Evolutionary conservation across 805 yeast species (phyloP).

Genomic region (Sugiyamaella marilandica): DNA sequence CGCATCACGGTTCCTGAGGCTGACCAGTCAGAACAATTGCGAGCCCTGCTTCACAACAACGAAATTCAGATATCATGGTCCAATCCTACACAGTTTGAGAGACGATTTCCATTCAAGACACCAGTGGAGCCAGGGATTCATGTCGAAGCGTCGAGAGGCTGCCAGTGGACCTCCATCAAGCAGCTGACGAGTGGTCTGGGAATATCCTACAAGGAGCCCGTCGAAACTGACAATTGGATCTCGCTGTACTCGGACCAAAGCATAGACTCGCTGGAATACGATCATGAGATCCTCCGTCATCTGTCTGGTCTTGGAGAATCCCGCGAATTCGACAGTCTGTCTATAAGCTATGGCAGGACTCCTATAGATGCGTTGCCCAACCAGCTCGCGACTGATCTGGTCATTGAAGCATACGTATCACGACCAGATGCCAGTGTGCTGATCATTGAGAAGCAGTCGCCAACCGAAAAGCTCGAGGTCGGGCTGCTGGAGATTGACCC

Average conservation of each 20-base stretch:
- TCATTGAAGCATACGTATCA: conserved; percentile 23
- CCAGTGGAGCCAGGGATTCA: conserved; percentile 26
- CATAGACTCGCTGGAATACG: not conserved
- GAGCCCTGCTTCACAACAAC: not conserved
- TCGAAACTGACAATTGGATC: conserved; percentile 20
- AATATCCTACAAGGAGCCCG: conserved; percentile 4
- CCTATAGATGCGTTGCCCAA: conserved; percentile 15
- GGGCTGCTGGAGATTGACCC: conserved; percentile 16
- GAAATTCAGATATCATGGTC: conserved; percentile 20
- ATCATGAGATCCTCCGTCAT: not conserved
- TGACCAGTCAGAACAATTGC: conserved; percentile 1
- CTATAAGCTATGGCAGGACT: conserved; percentile 17
- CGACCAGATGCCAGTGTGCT: conserved; percentile 2
- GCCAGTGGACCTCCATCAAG: conserved; percentile 12
- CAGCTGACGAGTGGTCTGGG: not conserved
- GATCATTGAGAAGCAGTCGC: not conserved
- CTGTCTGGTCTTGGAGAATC: not conserved
- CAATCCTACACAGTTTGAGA: conserved; percentile 12
- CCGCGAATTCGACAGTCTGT: conserved; percentile 16
- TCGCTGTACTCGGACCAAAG: conserved; percentile 10
- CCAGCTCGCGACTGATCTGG: conserved; percentile 17
- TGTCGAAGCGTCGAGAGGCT: conserved; percentile 28
- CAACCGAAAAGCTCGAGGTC: conserved; percentile 19
- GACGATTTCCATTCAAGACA: conserved; percentile 24
- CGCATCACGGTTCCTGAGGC: conserved; percentile 17